Evolutionary conservation across 2,329 filamentous ascomycete genomes (phyloP).

Genomic region (Aspergillus sergii): DNA sequence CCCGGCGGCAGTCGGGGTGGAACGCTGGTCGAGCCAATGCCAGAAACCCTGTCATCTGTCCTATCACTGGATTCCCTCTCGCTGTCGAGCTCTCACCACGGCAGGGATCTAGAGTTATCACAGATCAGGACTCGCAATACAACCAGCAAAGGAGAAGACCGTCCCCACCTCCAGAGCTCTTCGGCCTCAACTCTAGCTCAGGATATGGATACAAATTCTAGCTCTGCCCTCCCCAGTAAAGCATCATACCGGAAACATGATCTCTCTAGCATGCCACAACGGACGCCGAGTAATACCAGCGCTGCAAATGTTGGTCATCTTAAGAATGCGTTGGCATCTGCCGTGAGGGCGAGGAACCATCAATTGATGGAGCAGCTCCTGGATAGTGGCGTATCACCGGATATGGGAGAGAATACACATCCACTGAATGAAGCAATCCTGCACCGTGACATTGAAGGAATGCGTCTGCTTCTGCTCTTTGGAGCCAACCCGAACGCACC

Average conservation of each 20-base stretch:
- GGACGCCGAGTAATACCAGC: conserved; percentile 13
- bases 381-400: conserved; percentile 59
- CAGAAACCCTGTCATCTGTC: conserved; percentile 30
- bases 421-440: conserved; percentile 58
- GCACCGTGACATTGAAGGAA: conserved; percentile 55
- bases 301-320: conserved; percentile 9
- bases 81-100: conserved; percentile 2
- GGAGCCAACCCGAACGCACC: conserved; percentile 59
- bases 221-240: background rate
- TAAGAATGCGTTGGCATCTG: conserved; percentile 50
- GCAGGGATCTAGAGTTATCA: background rate
- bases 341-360: conserved; percentile 60
- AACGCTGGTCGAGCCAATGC: conserved; percentile 23
- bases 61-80: conserved; percentile 30
- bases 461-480: conserved; percentile 60
- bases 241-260: background rate
- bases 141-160: background rate
- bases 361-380: conserved; percentile 60
- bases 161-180: conserved; percentile 1
- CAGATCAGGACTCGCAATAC: background rate
- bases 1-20: background rate
- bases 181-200: conserved; percentile 2
- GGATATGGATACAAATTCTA: background rate
- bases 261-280: conserved; percentile 2
- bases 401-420: conserved; percentile 50